phyloP scores from a whole-genome alignment of 192 early-diverging fungal genomes.

The Backusella tuberculispora region DNA sequence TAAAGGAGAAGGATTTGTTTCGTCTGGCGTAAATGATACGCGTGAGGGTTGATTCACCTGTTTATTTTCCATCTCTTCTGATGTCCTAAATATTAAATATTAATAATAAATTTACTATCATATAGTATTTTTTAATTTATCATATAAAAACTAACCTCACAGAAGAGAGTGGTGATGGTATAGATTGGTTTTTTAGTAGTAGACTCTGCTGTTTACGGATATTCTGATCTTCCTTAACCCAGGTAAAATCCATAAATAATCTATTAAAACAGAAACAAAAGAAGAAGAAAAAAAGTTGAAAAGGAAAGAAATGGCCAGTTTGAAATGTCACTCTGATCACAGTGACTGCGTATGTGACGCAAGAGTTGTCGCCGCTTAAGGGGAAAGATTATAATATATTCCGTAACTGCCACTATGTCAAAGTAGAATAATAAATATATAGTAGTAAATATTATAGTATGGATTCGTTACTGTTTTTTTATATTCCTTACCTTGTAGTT shows the following conservation, averaged over 20 bases:
- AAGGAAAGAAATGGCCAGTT: conserved; percentile 8
- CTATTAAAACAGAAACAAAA: conserved; percentile 10
- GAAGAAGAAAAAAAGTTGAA: background rate
- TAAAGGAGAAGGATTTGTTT: conserved; percentile 2
- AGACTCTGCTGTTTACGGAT: conserved; percentile 23
- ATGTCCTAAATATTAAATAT: background rate
- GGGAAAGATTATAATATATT: background rate
- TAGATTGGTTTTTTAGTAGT: conserved; percentile 2
- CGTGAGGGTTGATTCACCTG: conserved; percentile 8
- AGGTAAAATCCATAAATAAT: conserved; percentile 24
- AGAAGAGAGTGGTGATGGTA: conserved; percentile 13
- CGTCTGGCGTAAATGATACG: conserved; percentile 17
- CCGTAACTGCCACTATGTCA: background rate
- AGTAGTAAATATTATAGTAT: background rate
- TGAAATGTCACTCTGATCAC: conserved; percentile 7
- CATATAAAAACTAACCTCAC: background rate
- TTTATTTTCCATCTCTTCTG: background rate
- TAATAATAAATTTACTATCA: background rate
- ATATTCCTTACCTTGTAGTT: background rate
- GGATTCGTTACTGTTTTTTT: background rate
- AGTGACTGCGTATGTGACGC: conserved; percentile 16
- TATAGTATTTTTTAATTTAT: background rate
- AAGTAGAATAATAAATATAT: background rate
- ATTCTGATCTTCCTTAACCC: conserved; percentile 23
- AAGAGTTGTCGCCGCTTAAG: background rate